Evolutionary conservation across 345 rosid genomes (phyloP).

Genomic region (Salix brachista): DNA sequence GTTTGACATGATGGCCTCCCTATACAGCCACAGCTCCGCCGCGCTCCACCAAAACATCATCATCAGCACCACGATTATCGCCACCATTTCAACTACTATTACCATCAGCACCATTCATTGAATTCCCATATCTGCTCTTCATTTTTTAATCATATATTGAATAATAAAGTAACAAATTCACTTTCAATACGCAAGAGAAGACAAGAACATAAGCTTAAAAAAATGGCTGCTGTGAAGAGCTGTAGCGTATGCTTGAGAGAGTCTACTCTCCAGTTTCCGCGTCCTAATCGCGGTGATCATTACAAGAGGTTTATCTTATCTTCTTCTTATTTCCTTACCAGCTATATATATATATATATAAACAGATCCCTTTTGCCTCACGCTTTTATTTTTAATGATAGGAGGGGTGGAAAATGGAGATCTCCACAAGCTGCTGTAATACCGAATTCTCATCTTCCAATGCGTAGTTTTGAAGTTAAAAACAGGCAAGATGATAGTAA

Average conservation of each 20-base stretch:
- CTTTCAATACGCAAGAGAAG: too few species aligned
- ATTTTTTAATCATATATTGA: not conserved
- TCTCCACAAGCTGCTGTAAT: constrained; percentile 62
- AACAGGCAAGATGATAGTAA: constrained; percentile 41
- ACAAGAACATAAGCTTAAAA: not conserved
- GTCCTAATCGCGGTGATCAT: constrained; percentile 24
- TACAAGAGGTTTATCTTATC: constrained; percentile 38
- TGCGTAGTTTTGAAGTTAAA: constrained; percentile 71
- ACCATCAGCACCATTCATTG: not conserved
- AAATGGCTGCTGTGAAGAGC: constrained; percentile 45
- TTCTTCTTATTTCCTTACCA: not conserved
- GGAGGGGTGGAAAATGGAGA: constrained; percentile 46
- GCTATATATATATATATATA: not conserved
- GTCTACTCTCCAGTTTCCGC: constrained; percentile 28
- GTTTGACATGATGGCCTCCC: not conserved
- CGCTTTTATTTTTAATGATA: not conserved
- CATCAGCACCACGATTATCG: not conserved
- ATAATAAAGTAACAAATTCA: not conserved
- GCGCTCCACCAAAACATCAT: not conserved
- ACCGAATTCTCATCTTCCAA: constrained; percentile 67
- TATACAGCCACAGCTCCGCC: not conserved
- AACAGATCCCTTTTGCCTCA: too few species aligned
- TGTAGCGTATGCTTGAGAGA: constrained; percentile 38
- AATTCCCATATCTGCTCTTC: not conserved
- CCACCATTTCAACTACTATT: not conserved